A percentile compares a stretch with the other conserved stretches of the same genome.
These are phyloP conservation scores for Trypanosoma conorhini DNA, from an alignment of 208 protist genomes.

Conservation along the genomic window DNA sequence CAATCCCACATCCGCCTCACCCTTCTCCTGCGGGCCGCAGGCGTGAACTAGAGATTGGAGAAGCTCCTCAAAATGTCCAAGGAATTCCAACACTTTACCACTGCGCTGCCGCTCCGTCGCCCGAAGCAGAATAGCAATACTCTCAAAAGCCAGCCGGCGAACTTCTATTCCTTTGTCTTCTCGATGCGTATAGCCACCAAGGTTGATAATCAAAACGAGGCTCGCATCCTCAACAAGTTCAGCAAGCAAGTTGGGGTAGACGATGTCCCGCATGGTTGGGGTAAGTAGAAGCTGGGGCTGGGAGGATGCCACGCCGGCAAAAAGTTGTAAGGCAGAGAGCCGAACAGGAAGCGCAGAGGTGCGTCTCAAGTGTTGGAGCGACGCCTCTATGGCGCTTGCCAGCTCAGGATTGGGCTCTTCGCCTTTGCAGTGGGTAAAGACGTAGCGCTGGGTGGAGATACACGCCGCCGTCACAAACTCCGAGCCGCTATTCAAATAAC, in stretches of 20 bases:
- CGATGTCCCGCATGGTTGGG: conserved; percentile 26
- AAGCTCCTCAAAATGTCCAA: conserved; percentile 39
- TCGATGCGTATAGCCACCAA: conserved; percentile 95
- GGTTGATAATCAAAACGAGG: conserved; percentile 68
- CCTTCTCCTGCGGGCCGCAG: conserved; percentile 36
- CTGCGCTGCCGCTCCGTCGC: conserved; percentile 27
- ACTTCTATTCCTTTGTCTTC: conserved; percentile 94
- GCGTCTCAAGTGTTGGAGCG: conserved; percentile 23
- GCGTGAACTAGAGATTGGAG: conserved; percentile 43
- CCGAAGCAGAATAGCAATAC: conserved; percentile 86
- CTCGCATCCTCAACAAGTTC: conserved; percentile 38
- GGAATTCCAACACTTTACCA: conserved; percentile 47
- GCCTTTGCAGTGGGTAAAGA: conserved; percentile 2
- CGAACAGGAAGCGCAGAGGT: conserved; percentile 27
- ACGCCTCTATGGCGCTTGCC: not conserved
- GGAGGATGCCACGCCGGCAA: conserved; percentile 35
- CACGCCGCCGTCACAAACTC: conserved; percentile 9
- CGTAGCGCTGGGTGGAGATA: conserved; percentile 21
- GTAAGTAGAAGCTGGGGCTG: conserved; percentile 41
- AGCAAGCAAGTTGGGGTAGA: conserved; percentile 32
- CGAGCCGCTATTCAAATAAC: conserved; percentile 14
- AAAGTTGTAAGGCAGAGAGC: conserved; percentile 39
- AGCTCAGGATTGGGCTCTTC: not conserved
- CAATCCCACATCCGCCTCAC: conserved; percentile 47
- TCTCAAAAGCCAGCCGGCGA: conserved; percentile 94